Evolutionary conservation across 768 basidiomycete species (phyloP), one percentile per base, ranked within the genome.

Genomic region (Mycena galericulata): DNA sequence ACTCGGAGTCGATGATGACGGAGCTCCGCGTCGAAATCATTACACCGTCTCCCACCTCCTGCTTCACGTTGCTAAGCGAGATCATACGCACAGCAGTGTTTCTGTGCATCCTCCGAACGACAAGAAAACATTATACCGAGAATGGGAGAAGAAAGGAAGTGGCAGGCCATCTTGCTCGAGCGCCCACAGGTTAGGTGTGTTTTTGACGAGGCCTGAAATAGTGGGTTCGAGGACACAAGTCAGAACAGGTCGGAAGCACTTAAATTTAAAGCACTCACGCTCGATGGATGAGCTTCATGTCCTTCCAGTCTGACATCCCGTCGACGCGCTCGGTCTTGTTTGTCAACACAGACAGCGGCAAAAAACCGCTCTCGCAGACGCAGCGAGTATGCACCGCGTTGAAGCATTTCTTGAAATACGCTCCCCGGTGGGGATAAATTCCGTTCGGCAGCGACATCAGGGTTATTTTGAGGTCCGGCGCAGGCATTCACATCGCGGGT

Each of bases 351-450:
- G 65, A 62, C 10, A 67, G 22, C 40, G 62, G 36, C 4, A 60
- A 18, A 5, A 53, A 32, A 8, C 69, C 69, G 15, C 12, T 17
- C 24, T 64, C 69, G 11, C 64, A 58, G 15, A 50, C 51, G 26
- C 69, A 66, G 24, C 63, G 49, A 24, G 66, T 30, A n/a, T 70
- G 69, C 22, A 58, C 61, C 15, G 64, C 63, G 43, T 70, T 65
- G n/a, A 64, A 64, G 41, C 69, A 70, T 17, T 66, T 49, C 36
- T 29, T 64, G 62, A 8, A 70, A 27, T 8, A 61, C 38, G 47
- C 53, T 61, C 32, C 14, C 64, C 45, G 30, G 11, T 58, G 64
- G 9, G 63, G 57, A 6, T 66, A 15, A 22, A 32, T 47, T 43
- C 62, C 56, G 47, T 50, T 66, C 45, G 66, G 54, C 59, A 65